Evolutionary conservation across 2,329 filamentous ascomycete species (phyloP).

Genomic region (Macrophomina phaseolina): DNA sequence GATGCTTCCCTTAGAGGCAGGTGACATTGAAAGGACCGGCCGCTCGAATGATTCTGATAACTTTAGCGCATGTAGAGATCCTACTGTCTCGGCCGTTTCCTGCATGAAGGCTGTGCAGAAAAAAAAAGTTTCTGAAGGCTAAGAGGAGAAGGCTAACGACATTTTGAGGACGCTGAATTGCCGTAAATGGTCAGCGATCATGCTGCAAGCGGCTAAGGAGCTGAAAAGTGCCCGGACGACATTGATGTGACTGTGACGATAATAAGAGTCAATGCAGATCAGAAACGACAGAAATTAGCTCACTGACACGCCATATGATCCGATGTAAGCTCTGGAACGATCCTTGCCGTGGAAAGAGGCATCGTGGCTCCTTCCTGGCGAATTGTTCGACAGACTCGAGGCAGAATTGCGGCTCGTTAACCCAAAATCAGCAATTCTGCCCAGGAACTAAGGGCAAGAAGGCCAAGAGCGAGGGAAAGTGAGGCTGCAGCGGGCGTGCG

Average conservation of each 20-base stretch:
- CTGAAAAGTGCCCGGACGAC: background rate
- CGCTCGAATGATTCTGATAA: background rate
- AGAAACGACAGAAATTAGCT: background rate
- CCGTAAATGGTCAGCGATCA: background rate
- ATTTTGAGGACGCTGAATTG: background rate
- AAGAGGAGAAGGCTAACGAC: background rate
- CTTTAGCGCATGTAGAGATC: background rate
- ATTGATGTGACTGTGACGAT: background rate
- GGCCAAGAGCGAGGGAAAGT: background rate
- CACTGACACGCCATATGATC: background rate
- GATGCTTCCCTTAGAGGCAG: background rate
- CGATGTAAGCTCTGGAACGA: background rate
- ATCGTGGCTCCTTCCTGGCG: background rate
- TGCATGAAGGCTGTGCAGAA: background rate
- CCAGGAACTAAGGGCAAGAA: background rate
- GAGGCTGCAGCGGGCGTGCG: background rate
- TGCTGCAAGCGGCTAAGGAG: background rate
- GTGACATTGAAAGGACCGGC: background rate
- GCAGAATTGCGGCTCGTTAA: background rate
- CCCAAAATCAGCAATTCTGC: background rate
- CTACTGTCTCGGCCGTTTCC: background rate
- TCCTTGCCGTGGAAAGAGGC: background rate
- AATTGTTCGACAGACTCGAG: background rate
- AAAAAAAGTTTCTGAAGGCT: background rate
- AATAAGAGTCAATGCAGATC: background rate